Conservation (phyloP, 2,329 filamentous ascomycete genomes). For the Sarocladiaceae sp. region DNA sequence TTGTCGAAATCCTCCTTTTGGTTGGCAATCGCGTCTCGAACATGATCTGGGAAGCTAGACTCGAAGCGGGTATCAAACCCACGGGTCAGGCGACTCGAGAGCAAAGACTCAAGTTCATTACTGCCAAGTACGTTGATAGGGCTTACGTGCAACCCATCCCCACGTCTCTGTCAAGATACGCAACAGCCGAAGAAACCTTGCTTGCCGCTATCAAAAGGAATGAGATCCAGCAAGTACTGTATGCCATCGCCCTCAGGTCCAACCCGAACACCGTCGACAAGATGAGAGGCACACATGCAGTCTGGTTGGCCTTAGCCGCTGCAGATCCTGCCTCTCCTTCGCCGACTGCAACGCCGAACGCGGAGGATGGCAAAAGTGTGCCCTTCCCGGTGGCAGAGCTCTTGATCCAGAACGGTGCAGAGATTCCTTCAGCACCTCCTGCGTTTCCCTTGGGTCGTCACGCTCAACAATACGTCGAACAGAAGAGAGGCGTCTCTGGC, state of each 20-base stretch:
- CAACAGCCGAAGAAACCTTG: constrained; percentile 78
- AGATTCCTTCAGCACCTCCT: constrained; percentile 69
- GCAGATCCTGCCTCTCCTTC: constrained; percentile 81
- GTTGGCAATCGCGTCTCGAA: constrained; percentile 94
- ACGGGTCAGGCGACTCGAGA: constrained; percentile 74
- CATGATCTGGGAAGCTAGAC: constrained; percentile 87
- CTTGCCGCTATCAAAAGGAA: constrained; percentile 93
- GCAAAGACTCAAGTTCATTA: constrained; percentile 91
- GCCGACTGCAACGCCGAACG: constrained; percentile 36
- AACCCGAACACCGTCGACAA: constrained; percentile 84
- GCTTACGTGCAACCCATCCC: constrained; percentile 76
- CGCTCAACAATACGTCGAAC: constrained; percentile 78
- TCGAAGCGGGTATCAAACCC: constrained; percentile 71
- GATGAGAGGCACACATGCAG: constrained; percentile 78
- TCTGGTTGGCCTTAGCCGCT: constrained; percentile 86
- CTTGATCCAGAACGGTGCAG: constrained; percentile 86
- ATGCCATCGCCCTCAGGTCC: constrained; percentile 77
- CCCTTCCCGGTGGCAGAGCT: constrained; percentile 89
- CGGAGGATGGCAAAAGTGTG: constrained; percentile 45
- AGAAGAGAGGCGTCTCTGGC: constrained; percentile 52
- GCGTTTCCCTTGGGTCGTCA: constrained; percentile 77
- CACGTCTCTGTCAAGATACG: constrained; percentile 66
- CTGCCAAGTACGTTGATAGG: constrained; percentile 83
- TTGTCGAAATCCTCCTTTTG: constrained; percentile 85
- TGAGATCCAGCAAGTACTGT: constrained; percentile 88